Evolutionary conservation across 208 protist genomes (phyloP).

Genomic region (Crithidia thermophila): DNA sequence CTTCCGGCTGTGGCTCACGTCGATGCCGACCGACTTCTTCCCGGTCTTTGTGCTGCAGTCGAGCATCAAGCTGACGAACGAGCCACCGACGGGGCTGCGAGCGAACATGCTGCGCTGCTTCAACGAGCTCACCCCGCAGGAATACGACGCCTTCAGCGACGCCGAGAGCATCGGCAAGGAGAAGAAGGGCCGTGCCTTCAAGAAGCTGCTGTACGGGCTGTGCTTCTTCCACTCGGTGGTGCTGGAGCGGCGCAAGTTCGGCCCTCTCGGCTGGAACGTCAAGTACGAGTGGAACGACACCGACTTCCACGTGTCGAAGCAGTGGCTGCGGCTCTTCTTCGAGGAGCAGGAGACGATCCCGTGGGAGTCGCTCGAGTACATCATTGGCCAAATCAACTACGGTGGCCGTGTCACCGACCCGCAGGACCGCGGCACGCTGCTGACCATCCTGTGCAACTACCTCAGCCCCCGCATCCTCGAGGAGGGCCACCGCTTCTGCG

Average conservation of each 20-base stretch:
- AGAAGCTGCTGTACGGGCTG: constrained; percentile 96
- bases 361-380: constrained; percentile 97
- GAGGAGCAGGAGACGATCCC: constrained; percentile 95
- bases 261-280: constrained; percentile 97
- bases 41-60: constrained; percentile 97
- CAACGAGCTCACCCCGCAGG: constrained; percentile 76
- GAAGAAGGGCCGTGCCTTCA: constrained; percentile 83
- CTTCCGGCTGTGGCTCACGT: constrained; percentile 98
- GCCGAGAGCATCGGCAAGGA: constrained; percentile 55
- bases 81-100: constrained; percentile 96
- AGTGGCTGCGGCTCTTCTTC: constrained; percentile 96
- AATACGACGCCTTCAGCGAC: constrained; percentile 74
- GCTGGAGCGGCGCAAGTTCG: constrained; percentile 96
- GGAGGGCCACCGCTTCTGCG: constrained; percentile 88
- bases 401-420: constrained; percentile 98
- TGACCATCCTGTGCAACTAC: constrained; percentile 93
- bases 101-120: constrained; percentile 97
- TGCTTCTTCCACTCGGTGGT: constrained; percentile 98
- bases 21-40: constrained; percentile 98
- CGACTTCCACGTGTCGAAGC: constrained; percentile 95
- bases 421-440: constrained; percentile 94
- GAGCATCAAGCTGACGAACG: constrained; percentile 98
- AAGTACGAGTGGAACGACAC: constrained; percentile 98
- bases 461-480: constrained; percentile 83
- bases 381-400: constrained; percentile 99